Base-by-base conservation (phyloP, 2,329 filamentous ascomycete species). In the Paracorniculantispora psalliotae region DNA sequence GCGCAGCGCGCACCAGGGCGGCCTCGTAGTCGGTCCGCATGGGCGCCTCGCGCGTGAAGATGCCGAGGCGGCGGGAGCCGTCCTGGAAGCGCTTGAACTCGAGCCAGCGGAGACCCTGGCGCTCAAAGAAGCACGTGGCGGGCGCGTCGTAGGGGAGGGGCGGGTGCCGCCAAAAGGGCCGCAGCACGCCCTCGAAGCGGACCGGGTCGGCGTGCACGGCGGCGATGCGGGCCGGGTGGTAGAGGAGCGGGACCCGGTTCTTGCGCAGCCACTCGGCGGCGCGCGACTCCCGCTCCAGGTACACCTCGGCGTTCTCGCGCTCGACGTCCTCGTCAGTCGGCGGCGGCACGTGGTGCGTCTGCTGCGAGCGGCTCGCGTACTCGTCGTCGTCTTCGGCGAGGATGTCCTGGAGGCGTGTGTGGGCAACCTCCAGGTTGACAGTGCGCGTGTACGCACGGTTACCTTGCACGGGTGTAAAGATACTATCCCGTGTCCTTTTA, bases 31-130 rank as follows among this genome's bases (percentile, higher is more conserved):
- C n/a, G n/a, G n/a, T n/a, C n/a, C n/a, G n/a, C n/a, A n/a, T n/a
- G n/a, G n/a, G n/a, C 4, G 25, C 46, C 23, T 15, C 91, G 73
- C 96, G 96, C 54, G 84, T 84, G 61, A 96, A 74, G 0, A 44
- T 8, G 26, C n/a, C n/a, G 25, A 46, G 55, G 15, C 44, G 43
- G 37, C 44, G 19, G 7, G 35, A n/a, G n/a, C n/a, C n/a, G n/a
- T n/a, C 25, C 37, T 57, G 55, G 28, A 33, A 50, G 13, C 46
- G 55, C 2, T 15, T 25, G 3, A 57, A 57, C 37, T 57, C 44
- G 4, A 28, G 23, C 26, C 39, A 57, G 1, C 55, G 55, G n/a
- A 41, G 35, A 2, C 10, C 7, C 37, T 57, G 55, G 8, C 55
- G 46, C 55, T 57, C 46, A 7, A 57, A 51, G 26, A 51, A 51